A percentile compares a stretch with the other conserved stretches of the same genome.
These are phyloP conservation scores for Nakazawaea molendinolei DNA, from an alignment of 805 yeast genomes.

Conservation along the genomic window DNA sequence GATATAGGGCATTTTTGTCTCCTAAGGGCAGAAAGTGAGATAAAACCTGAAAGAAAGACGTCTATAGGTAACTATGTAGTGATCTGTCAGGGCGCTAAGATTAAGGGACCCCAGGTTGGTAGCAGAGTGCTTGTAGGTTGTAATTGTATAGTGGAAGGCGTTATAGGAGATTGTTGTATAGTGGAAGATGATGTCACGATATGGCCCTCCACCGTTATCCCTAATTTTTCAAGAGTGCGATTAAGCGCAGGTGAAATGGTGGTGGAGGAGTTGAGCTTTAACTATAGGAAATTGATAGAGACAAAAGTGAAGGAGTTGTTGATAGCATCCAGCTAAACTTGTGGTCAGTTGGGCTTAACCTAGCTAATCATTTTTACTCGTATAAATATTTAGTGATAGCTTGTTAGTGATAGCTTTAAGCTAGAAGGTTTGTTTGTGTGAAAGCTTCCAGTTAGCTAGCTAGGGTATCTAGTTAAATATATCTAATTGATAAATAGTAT, in stretches of 20 bases:
- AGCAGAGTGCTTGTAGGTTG: constrained; percentile 41
- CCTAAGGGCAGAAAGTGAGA: constrained; percentile 23
- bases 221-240: constrained; percentile 42
- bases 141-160: constrained; percentile 30
- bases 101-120: too few species aligned
- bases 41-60: constrained; percentile 17
- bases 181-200: constrained; percentile 34
- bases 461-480: constrained; percentile 13
- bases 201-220: constrained; percentile 38
- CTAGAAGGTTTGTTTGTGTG: too few species aligned
- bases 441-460: too few species aligned
- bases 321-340: too few species aligned
- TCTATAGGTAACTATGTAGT: too few species aligned
- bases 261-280: constrained; percentile 18
- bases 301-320: constrained; percentile 15
- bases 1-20: constrained; percentile 41
- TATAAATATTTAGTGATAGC: too few species aligned
- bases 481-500: too few species aligned
- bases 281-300: constrained; percentile 21
- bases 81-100: too few species aligned
- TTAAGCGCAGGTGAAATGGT: constrained; percentile 5
- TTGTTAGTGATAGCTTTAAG: too few species aligned
- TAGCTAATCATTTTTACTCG: too few species aligned
- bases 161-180: constrained; percentile 46
- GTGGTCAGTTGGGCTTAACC: too few species aligned